Base-by-base conservation (phyloP, 805 yeast species). In the Candida berthetii region DNA sequence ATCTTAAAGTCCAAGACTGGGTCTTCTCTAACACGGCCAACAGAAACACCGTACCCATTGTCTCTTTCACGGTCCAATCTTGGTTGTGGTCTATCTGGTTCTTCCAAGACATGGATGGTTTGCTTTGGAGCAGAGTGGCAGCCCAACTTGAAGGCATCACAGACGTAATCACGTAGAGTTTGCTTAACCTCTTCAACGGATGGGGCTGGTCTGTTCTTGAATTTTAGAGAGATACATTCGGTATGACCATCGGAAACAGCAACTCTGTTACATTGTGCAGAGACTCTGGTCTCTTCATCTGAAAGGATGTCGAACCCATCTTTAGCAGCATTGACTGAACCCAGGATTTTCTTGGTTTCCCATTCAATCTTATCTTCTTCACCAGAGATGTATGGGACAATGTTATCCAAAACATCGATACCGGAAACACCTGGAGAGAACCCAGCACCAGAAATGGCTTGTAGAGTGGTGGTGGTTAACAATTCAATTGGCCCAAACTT, bases 361-460 rank as follows among this genome's bases (percentile, higher is more conserved):
- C 95, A 89, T 68, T 93, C 99, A 54, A 93, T 87, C 69, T 93
- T 93, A 53, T 93, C 99, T 69, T 93, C 99, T 68, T 93, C 99
- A 36, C 98, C 97, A 49, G 89, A 73, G 58, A 93, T 93, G 74
- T 71, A 93, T 34, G 99, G 99, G 42, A 93, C 88, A 51, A 93
- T 76, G 68, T 93, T 93, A 67, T 93, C 99, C 54, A 93, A 73
- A 42, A 91, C 80, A 60, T 93, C 98, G 65, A 93, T 90, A 49
- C 95, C 93, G 18, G 96, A 80, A 42, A 90, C 96, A 62, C 99
- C 99, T 38, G 99, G 99, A 9, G 96, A 85, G 63, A 86, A 93
- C 3, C 99, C 99, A 18, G 96, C 99, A 54, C 99, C 99, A 4
- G 98, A 90, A 49, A 93, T 87, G 31, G 99, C 99, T 65, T 93